Conservation (phyloP, 306 rosid species). For the Glycine tomentella region DNA sequence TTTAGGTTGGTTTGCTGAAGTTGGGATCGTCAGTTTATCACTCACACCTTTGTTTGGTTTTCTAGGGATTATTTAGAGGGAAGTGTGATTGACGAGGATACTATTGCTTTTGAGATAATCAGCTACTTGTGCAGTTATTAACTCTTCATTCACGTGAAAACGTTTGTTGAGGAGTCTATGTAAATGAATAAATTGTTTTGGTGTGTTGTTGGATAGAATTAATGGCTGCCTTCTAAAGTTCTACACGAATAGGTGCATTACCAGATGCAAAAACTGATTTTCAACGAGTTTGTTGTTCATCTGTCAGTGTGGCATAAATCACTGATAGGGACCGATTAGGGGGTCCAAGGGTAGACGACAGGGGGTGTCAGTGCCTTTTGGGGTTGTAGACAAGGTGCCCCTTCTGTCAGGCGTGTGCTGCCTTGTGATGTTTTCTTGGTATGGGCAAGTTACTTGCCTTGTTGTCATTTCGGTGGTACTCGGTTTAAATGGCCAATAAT, state of each 20-base stretch:
- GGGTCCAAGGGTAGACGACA: not conserved
- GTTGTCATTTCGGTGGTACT: slow-evolving; percentile 1
- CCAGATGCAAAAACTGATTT: not conserved
- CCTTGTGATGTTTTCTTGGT: not conserved
- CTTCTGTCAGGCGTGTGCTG: not conserved
- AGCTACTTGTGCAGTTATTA: not conserved
- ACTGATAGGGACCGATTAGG: slow-evolving; percentile 1
- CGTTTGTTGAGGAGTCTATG: slow-evolving; percentile 19
- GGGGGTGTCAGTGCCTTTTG: not conserved
- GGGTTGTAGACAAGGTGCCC: not conserved
- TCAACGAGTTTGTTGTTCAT: not conserved
- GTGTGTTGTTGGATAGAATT: not conserved
- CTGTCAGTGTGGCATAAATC: not conserved
- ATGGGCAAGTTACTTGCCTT: not conserved
- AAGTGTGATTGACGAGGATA: not conserved
- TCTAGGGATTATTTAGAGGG: slow-evolving; percentile 2
- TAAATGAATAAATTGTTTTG: slow-evolving; percentile 10
- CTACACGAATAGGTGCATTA: not conserved
- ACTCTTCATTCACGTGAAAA: slow-evolving; percentile 17
- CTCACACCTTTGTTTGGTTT: slow-evolving; percentile 1
- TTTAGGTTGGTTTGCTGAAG: not conserved
- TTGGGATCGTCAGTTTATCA: not conserved
- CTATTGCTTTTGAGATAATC: not conserved
- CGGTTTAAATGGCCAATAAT: slow-evolving; percentile 35
- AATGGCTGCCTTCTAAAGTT: slow-evolving; percentile 13